Conservation (phyloP, 192 early-diverging fungal species). For the Entrophospora sp. region DNA sequence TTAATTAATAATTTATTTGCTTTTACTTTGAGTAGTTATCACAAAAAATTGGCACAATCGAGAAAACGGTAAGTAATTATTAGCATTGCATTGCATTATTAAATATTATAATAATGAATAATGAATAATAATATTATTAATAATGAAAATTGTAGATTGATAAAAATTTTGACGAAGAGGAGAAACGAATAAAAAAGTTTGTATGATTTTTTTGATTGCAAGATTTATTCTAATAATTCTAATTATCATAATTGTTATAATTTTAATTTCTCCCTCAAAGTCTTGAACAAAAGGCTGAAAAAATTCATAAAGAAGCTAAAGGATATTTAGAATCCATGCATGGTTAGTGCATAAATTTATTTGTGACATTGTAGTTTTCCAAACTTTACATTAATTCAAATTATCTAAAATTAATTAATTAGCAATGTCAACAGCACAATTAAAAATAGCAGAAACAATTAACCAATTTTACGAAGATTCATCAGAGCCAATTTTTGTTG, state of each 20-base stretch:
- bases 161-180: constrained; percentile 75
- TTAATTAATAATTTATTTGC: not conserved
- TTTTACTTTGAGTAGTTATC: constrained; percentile 35
- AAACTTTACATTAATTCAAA: not conserved
- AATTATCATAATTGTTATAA: not conserved
- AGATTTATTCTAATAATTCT: not conserved
- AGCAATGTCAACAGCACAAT: constrained; percentile 81
- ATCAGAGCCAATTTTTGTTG: constrained; percentile 61
- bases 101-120: not conserved
- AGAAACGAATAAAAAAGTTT: constrained; percentile 61
- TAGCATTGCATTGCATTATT: too few species aligned
- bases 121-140: not conserved
- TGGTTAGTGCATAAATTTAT: constrained; percentile 32
- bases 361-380: not conserved
- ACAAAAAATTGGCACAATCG: constrained; percentile 65
- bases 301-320: constrained; percentile 84
- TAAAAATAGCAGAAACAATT: constrained; percentile 77
- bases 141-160: constrained; percentile 34
- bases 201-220: not conserved
- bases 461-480: constrained; percentile 85
- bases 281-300: constrained; percentile 74
- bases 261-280: too few species aligned
- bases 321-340: constrained; percentile 82
- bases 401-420: not conserved
- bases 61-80: constrained; percentile 61